Base-by-base conservation (phyloP, 352 stramenopile genomes). In the Phytophthora citrophthora region DNA sequence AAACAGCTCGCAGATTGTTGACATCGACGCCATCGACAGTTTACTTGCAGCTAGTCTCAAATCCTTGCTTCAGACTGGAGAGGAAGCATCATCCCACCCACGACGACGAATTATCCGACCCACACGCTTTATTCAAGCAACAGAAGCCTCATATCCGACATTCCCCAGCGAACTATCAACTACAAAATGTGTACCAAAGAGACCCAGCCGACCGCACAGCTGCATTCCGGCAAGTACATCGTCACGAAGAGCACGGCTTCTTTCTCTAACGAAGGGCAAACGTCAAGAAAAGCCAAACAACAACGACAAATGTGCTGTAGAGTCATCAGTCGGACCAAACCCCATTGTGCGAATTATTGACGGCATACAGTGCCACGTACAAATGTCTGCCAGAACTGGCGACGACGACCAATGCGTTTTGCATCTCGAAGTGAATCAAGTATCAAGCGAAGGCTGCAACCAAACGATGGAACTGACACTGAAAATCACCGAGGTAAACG, bases 11-110 rank as follows among this genome's bases (percentile, higher is more conserved):
- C 47, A 63, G 15, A 52, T 50, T 20, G 74, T 91, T n/a, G 82
- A 91, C 40, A 77, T 91, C n/a, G 77, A 91, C 16, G 74, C 71
- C 12, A 51, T 91, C 5, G 82, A 91, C 20, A 75, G 61, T 11
- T 75, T 91, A 40, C 67, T 89, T 8, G 66, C 60, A 26, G 62
- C 47, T 8, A 69, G 34, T 59, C 64, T 72, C 20, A 68, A 72
- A 16, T 43, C 62, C 36, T 61, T 26, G 15, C 31, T 62, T 13
- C 54, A 44, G 1, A 23, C 50, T 13, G 40, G 20, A 36, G 44
- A 36, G 20, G 23, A 56, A 57, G 3, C n/a, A 13, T 26, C 2
- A 0, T 36, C 38, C 9, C 36, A 46, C 40, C 29, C 51, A 15
- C 24, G 32, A 65, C 53, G 47, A 55, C 48, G 40, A 47, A 61